phyloP scores from a whole-genome alignment of 129 eudicot species.

The Pseudognaphalium luteoalbum region DNA sequence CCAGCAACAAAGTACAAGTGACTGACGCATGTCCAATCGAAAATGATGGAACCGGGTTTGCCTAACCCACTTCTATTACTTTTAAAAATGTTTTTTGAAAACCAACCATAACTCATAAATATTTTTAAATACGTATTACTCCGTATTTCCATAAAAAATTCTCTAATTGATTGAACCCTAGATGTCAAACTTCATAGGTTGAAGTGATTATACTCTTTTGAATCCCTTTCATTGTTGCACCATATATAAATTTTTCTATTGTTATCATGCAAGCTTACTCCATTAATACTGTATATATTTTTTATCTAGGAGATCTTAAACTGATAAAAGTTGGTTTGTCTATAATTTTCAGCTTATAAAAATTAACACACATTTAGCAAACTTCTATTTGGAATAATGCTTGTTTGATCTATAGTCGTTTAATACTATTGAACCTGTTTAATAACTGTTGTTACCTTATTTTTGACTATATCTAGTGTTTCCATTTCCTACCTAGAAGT shows the following conservation, averaged over 20 bases:
- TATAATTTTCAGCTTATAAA: background rate
- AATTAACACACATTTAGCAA: background rate
- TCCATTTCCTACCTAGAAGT: background rate
- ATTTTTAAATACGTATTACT: no score
- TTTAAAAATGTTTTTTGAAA: no score
- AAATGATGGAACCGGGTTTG: no score
- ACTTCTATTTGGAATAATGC: background rate
- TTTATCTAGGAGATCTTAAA: background rate
- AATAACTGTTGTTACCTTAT: background rate
- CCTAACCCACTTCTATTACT: no score
- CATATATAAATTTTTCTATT: background rate
- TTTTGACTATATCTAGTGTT: background rate
- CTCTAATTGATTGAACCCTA: slow-evolving; percentile 8
- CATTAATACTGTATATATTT: background rate
- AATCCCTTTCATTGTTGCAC: background rate
- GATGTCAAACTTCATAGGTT: background rate
- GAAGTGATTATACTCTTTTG: slow-evolving; percentile 10
- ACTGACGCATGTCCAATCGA: no score
- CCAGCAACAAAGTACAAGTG: no score
- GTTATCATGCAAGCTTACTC: slow-evolving; percentile 13
- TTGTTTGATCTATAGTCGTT: background rate
- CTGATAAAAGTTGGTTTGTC: background rate
- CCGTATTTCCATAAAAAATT: no score
- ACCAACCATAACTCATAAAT: no score
- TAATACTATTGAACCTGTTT: background rate